These are phyloP conservation scores for Triangularia verruculosa DNA, from an alignment of 2,329 filamentous ascomycete genomes.

Conservation along the genomic window DNA sequence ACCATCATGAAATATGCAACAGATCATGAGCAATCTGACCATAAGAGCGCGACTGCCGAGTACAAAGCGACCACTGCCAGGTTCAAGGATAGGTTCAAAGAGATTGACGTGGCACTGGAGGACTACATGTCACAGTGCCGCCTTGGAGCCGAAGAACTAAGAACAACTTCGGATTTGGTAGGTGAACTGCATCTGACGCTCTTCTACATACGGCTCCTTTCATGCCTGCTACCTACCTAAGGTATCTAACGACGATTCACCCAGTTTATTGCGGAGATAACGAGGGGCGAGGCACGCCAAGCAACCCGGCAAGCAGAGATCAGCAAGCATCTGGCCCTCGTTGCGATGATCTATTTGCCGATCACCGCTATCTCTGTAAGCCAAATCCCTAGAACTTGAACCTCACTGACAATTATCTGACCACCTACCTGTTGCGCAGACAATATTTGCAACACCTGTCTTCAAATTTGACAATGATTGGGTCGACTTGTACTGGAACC, in stretches of 20 bases:
- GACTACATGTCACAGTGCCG: not conserved
- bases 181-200: no score
- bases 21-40: not conserved
- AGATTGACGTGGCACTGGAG: not conserved
- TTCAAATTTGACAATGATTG: no score
- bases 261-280: not conserved
- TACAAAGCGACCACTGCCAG: not conserved
- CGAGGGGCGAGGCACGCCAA: not conserved
- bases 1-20: not conserved
- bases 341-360: not conserved
- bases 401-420: no score
- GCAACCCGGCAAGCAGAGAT: not conserved
- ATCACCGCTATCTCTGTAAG: no score
- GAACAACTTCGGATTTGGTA: not conserved
- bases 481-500: no score
- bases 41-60: not conserved
- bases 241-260: not conserved
- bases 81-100: not conserved
- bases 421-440: no score
- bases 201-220: not conserved
- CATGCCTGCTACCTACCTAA: not conserved
- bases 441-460: no score
- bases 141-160: not conserved
- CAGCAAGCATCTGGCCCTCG: not conserved
- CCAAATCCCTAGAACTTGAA: no score